phyloP scores from a whole-genome alignment of 176 grass and related monocot species.

The Puccinellia tenuiflora region DNA sequence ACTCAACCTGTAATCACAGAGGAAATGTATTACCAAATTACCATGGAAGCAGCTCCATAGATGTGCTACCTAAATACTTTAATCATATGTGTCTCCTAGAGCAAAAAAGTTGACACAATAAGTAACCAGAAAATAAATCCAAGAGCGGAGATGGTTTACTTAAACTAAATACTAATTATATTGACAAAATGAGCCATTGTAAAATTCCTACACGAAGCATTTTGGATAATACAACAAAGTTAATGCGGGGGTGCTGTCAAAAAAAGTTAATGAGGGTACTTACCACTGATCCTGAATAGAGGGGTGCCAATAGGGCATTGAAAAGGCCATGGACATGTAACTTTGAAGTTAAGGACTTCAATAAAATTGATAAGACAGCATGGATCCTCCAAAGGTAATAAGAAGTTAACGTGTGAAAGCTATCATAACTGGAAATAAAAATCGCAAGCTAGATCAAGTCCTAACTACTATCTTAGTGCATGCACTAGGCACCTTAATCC shows the following conservation, averaged over 20 bases:
- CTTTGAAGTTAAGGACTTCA: constrained; percentile 69
- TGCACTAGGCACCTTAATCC: not conserved
- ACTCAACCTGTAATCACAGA: constrained; percentile 70
- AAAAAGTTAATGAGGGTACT: constrained; percentile 17
- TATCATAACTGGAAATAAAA: not conserved
- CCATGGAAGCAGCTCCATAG: constrained; percentile 17
- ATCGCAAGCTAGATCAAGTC: not conserved
- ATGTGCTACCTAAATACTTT: constrained; percentile 2
- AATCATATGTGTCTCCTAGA: constrained; percentile 1
- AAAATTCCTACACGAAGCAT: not conserved
- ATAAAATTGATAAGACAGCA: constrained; percentile 5
- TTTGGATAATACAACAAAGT: constrained; percentile 14
- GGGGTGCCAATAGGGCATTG: constrained; percentile 88
- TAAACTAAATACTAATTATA: not conserved
- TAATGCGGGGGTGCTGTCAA: not conserved
- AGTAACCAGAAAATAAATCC: constrained; percentile 7
- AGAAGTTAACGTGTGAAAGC: not conserved
- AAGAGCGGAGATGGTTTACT: not conserved
- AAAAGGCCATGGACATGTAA: constrained; percentile 99
- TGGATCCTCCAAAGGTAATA: not conserved
- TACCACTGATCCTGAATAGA: constrained; percentile 95
- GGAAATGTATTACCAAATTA: constrained; percentile 13
- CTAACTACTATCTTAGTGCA: not conserved
- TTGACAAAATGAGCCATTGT: not conserved
- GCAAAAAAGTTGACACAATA: constrained; percentile 12